phyloP scores from a whole-genome alignment of 495 filamentous ascomycete species.

The Stereocaulon alpinum region DNA sequence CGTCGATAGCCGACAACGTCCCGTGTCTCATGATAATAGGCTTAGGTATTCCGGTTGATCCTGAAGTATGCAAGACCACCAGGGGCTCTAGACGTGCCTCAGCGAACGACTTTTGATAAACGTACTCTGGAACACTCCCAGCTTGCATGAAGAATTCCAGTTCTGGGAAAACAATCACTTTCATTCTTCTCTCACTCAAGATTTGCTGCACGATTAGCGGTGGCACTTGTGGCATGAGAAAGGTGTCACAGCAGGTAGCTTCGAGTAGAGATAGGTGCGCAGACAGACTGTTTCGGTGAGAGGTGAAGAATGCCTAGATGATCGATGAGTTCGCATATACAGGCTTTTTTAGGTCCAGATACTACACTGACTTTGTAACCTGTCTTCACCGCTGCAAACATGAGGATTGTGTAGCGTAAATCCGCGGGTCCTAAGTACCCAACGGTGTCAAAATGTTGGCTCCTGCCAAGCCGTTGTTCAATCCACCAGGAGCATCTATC shows the following conservation, averaged over 20 bases:
- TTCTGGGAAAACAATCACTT: conserved; percentile 14
- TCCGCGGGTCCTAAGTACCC: conserved; percentile 33
- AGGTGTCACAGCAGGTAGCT: conserved; percentile 27
- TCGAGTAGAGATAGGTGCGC: conserved; percentile 31
- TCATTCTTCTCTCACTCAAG: conserved; percentile 15
- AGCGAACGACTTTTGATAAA: conserved; percentile 27
- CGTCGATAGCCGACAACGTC: conserved; percentile 17
- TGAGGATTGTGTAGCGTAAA: conserved; percentile 29
- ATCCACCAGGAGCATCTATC: conserved; percentile 35
- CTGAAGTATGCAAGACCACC: conserved; percentile 35
- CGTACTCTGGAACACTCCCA: conserved; percentile 16
- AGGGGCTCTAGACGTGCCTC: conserved; percentile 25
- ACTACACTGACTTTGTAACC: conserved; percentile 21
- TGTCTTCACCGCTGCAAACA: conserved; percentile 31
- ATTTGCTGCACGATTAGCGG: conserved; percentile 1
- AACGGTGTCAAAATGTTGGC: conserved; percentile 25
- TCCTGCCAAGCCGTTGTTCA: conserved; percentile 24
- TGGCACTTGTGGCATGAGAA: not conserved
- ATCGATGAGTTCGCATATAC: conserved; percentile 1
- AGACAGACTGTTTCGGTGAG: conserved; percentile 32
- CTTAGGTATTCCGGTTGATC: conserved; percentile 37
- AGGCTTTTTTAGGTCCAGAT: not conserved
- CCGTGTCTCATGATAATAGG: conserved; percentile 31
- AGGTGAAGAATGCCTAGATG: conserved; percentile 27
- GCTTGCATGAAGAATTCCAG: conserved; percentile 20